Evolutionary conservation across 1,284 basidiomycete genomes (phyloP), one percentile per base, ranked within the genome.

Genomic region (Fomitopsis palustris): DNA sequence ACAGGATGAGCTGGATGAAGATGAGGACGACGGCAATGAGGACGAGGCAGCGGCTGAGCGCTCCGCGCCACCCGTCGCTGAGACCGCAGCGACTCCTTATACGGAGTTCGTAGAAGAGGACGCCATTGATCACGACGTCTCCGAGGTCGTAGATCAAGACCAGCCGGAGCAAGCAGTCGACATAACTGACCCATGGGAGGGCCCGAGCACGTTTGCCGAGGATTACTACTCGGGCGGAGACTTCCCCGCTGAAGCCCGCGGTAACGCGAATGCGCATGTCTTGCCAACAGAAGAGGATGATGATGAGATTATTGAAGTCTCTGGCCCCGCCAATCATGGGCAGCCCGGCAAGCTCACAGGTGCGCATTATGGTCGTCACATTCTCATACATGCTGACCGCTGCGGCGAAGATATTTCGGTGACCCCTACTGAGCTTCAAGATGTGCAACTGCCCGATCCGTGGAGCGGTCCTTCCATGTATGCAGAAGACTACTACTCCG

Each of bases 171-270:
- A 41, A 16, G 19, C 62, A 1, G 57, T 78, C 4, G 77, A 79
- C 7, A 67, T 85, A 7, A 68, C 66, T 12, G 81, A 85, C 67
- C 78, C 78, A 17, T 85, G 83, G 83, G 70, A 66, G 27, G 80
- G 78, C 14, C 79, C 82, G 2, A 72, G 71, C 38, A 77, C 71
- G 2, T 84, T 77, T 63, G 82, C 83, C 0, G 79, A 85, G 69
- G 82, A 84, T 66, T 84, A 77, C 60, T 76, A 77, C 58, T 66
- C 75, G 3, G 75, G 76, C 12, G 75, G 76, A 0, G 75, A 77
- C 56, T 47, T 68, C 1, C 60, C 60, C 4, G 61, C 56, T 14
- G 53, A 61, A 29, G 51, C 57, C 2, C 41, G 57, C 16, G 61
- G 55, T 4, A 59, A 54, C 19, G 55, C 54, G 41, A 61, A 67